phyloP scores from a whole-genome alignment of 331 rosid genomes.

The Arachis monticola region DNA sequence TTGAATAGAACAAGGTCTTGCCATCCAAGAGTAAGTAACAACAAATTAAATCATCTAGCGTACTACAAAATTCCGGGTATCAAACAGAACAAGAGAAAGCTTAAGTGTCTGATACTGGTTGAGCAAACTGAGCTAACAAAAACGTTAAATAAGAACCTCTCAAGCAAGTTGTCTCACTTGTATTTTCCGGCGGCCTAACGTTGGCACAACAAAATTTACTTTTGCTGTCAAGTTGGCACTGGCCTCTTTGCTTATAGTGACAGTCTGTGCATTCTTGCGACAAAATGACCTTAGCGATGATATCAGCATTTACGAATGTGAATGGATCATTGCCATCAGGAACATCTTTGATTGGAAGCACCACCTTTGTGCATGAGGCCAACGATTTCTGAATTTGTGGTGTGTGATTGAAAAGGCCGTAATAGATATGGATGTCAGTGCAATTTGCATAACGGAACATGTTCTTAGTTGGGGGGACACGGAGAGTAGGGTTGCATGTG shows the following conservation, averaged over 20 bases:
- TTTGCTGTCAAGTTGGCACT: constrained; percentile 10
- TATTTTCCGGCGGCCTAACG: constrained; percentile 40
- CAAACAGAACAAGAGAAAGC: background rate
- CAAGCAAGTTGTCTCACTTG: background rate
- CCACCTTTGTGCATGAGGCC: constrained; percentile 28
- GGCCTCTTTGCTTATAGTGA: background rate
- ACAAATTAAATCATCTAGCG: background rate
- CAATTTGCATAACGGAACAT: rapidly evolving
- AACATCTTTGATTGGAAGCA: constrained; percentile 43
- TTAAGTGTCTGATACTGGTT: background rate
- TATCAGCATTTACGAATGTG: constrained; percentile 33
- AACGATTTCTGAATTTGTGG: background rate
- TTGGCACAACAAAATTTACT: background rate
- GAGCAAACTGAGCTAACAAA: background rate
- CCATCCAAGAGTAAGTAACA: background rate
- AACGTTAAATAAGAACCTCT: background rate
- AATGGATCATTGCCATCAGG: constrained; percentile 26
- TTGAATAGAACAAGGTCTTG: constrained; percentile 4
- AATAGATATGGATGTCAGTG: background rate
- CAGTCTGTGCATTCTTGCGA: constrained; percentile 19
- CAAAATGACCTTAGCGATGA: rapidly evolving
- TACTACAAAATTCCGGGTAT: background rate
- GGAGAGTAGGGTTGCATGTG: constrained; percentile 30
- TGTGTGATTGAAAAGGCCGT: rapidly evolving
- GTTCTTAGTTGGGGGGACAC: rapidly evolving